phyloP scores from a whole-genome alignment of 768 basidiomycete species.

The Porpolomopsis calyptriformis region DNA sequence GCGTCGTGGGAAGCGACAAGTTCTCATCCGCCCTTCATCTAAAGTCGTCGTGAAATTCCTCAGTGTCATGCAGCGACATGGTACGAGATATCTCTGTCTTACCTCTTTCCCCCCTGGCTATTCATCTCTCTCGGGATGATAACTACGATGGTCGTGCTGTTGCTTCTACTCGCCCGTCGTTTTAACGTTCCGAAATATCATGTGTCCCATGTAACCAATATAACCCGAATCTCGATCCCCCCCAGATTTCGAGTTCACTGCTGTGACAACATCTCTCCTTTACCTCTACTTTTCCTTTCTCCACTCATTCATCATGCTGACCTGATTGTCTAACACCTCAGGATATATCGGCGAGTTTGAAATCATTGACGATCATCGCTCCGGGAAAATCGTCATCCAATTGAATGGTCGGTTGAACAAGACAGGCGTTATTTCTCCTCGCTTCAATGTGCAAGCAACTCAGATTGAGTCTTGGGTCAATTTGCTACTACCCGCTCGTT shows the following conservation, averaged over 20 bases:
- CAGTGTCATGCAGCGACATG: slow-evolving; percentile 98
- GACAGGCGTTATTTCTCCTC: slow-evolving; percentile 98
- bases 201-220: slow-evolving; percentile 43
- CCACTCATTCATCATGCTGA: slow-evolving; percentile 8
- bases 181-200: slow-evolving; percentile 77
- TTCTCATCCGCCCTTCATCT: slow-evolving; percentile 91
- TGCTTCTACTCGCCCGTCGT: slow-evolving; percentile 56
- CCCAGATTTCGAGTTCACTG: slow-evolving; percentile 43
- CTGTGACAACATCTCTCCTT: slow-evolving; percentile 38
- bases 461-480: slow-evolving; percentile 97
- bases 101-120: slow-evolving; percentile 3
- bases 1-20: slow-evolving; percentile 98
- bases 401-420: slow-evolving; percentile 98
- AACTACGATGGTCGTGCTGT: slow-evolving; percentile 70
- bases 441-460: slow-evolving; percentile 89
- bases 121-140: slow-evolving; percentile 53
- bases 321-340: slow-evolving; percentile 19
- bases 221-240: slow-evolving; percentile 34
- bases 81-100: slow-evolving; percentile 28
- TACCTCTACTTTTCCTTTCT: slow-evolving; percentile 10
- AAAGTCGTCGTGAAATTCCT: slow-evolving; percentile 98
- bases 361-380: slow-evolving; percentile 97
- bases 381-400: slow-evolving; percentile 96
- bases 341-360: slow-evolving; percentile 99
- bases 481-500: slow-evolving; percentile 89